Evolutionary conservation across 2,329 filamentous ascomycete species (phyloP).

Genomic region (Colletotrichum sp.): DNA sequence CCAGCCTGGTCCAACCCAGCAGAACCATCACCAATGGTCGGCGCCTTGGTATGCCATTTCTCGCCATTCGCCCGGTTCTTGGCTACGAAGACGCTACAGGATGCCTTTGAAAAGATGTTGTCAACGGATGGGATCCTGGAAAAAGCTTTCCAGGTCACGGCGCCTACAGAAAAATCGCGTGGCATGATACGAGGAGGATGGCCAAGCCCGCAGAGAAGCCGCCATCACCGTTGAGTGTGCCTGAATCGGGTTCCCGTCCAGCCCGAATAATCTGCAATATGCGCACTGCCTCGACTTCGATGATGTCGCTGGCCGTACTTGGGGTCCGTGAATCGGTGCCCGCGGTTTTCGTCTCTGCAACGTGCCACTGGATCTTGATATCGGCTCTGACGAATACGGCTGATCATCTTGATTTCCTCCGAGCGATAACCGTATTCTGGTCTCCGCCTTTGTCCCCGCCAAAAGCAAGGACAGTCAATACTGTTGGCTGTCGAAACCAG

Average conservation of each 20-base stretch:
- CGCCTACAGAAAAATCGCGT: background rate
- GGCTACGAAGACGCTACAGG: background rate
- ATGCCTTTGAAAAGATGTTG: background rate
- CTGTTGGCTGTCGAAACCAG: background rate
- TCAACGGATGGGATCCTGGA: background rate
- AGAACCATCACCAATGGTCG: background rate
- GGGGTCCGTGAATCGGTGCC: background rate
- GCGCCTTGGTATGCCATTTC: background rate
- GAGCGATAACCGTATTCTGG: background rate
- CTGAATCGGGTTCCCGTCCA: background rate
- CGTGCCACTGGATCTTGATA: slow-evolving; percentile 11
- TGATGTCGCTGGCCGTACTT: background rate
- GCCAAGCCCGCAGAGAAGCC: background rate
- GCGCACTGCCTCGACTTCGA: background rate
- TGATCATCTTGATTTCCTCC: slow-evolving; percentile 1
- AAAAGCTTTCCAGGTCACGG: background rate
- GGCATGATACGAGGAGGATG: background rate
- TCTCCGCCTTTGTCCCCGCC: slow-evolving; percentile 8
- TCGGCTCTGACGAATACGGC: background rate
- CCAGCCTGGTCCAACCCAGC: background rate
- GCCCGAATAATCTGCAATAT: background rate
- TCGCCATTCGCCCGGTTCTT: background rate
- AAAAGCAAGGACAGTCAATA: background rate
- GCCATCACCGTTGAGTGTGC: background rate
- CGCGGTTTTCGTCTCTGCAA: background rate